Percentiles rank a stretch among this genome's conserved stretches.
These are phyloP conservation scores for Cystobasidium sp. DNA, from an alignment of 1,284 basidiomycete genomes.

Conservation along the genomic window DNA sequence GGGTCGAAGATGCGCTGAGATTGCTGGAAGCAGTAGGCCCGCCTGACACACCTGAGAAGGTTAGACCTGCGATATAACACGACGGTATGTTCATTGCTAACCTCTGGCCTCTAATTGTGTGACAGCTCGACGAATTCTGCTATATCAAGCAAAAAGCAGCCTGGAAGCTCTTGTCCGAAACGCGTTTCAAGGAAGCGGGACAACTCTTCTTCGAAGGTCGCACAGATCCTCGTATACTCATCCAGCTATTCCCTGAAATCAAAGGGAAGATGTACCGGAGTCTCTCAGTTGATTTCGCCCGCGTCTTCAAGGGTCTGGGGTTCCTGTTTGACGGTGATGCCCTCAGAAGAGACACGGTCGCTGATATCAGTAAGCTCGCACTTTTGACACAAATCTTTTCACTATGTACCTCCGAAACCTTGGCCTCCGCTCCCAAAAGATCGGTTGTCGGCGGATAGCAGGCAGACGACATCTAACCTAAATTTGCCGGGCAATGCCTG, in stretches of 20 bases:
- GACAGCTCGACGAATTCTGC: conserved; percentile 67
- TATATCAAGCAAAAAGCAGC: conserved; percentile 79
- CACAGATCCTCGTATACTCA: conserved; percentile 73
- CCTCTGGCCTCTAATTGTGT: conserved; percentile 20
- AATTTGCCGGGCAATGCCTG: too few relatives aligned
- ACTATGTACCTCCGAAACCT: conserved; percentile 23
- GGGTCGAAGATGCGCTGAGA: conserved; percentile 67
- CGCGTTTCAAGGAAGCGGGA: conserved; percentile 76
- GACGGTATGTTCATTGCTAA: not conserved
- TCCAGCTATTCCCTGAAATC: conserved; percentile 75
- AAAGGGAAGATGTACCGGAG: conserved; percentile 60
- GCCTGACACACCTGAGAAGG: conserved; percentile 35
- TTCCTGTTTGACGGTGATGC: conserved; percentile 66
- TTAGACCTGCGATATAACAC: not conserved
- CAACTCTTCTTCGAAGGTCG: conserved; percentile 70
- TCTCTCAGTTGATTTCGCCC: conserved; percentile 60
- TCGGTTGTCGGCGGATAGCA: conserved; percentile 20
- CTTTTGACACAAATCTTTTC: conserved; percentile 46
- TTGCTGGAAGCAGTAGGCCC: conserved; percentile 65
- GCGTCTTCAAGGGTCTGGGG: conserved; percentile 70
- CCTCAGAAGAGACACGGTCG: conserved; percentile 62
- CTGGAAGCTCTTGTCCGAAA: conserved; percentile 71
- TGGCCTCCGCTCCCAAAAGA: conserved; percentile 40
- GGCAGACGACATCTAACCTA: too few relatives aligned
- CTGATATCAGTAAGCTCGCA: conserved; percentile 73